Percentiles rank a stretch among this genome's conserved stretches.
Evolutionary conservation across 106 monocot species (phyloP).

Genomic region (Dactylorhiza incarnata): DNA sequence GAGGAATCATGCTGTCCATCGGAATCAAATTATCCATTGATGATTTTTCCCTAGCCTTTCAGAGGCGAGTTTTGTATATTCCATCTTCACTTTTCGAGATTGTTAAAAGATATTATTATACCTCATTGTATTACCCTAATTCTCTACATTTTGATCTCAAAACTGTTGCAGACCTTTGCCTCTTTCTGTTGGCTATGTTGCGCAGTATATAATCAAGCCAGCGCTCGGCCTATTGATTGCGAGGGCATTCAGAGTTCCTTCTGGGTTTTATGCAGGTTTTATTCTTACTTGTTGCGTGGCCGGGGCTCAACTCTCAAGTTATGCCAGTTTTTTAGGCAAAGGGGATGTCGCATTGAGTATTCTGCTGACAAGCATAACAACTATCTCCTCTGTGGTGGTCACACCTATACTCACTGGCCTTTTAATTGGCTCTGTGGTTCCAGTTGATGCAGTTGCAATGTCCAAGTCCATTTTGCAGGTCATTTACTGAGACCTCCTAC

Average conservation of each 20-base stretch:
- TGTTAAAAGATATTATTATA: background rate
- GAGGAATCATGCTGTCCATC: conserved; percentile 98
- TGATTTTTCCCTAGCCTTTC: conserved; percentile 88
- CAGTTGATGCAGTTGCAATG: conserved; percentile 97
- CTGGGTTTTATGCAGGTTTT: conserved; percentile 91
- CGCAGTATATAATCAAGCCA: conserved; percentile 92
- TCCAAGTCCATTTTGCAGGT: conserved; percentile 98
- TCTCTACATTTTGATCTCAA: conserved; percentile 3
- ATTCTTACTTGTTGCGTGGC: conserved; percentile 93
- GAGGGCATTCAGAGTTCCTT: conserved; percentile 54
- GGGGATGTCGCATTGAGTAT: conserved; percentile 96
- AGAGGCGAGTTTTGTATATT: conserved; percentile 42
- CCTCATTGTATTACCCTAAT: background rate
- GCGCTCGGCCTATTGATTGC: conserved; percentile 77
- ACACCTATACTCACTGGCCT: conserved; percentile 88
- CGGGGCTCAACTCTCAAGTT: conserved; percentile 95
- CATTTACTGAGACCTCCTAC: too few species aligned
- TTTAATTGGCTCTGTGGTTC: conserved; percentile 88
- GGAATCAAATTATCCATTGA: conserved; percentile 84
- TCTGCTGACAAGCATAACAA: conserved; percentile 81
- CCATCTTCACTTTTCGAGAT: background rate
- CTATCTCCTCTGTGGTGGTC: conserved; percentile 83
- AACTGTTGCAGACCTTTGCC: conserved; percentile 67
- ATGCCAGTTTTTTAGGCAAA: conserved; percentile 96
- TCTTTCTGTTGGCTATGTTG: conserved; percentile 70